Evolutionary conservation across 108 stramenopile genomes (phyloP), one percentile per base, ranked within the genome.

Genomic region (Epithemia pelagica): DNA sequence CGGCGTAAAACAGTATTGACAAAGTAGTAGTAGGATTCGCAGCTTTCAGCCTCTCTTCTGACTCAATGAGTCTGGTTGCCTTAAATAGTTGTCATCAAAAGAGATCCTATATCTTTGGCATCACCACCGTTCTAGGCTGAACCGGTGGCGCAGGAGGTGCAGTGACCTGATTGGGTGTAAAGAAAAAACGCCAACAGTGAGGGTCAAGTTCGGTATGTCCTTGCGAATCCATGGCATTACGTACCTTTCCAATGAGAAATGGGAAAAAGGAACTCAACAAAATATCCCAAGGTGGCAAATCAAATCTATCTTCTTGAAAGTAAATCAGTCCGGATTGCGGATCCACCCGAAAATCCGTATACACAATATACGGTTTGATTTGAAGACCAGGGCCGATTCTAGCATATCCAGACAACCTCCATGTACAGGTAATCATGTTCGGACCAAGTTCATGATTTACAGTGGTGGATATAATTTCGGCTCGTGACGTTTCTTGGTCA

Each of bases 341-440:
- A 70, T 86, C 79, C 10, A 94, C 76, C 33, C 67, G 71, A 58
- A 94, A 84, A 54, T 89, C 87, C 1, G 93, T 90, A 52, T 80
- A 86, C 31, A 83, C 82, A 52, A 94, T 82, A 68, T 94, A 91
- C 0, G 93, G 93, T 52, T 94, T 94, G 77, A 94, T 89, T 52
- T 69, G 73, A 29, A 91, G 62, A 20, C 92, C 92, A 0, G 69
- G 74, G 2, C 84, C 89, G 53, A 90, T 90, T 61, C 82, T 88
- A 0, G 90, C 87, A 3, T 77, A 74, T 25, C 90, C 93, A 2
- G 83, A 82, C 19, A 91, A 66, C 18, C 93, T 55, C 93, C 93
- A 95, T 0, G 80, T 84, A 28, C 89, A 82, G 0, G 88, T 88
- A 24, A 88, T 83, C 20, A 77, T 86, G 55, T 82, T 82, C 0